Evolutionary conservation across 2,329 filamentous ascomycete genomes (phyloP).

Genomic region (Xylaria sp.): DNA sequence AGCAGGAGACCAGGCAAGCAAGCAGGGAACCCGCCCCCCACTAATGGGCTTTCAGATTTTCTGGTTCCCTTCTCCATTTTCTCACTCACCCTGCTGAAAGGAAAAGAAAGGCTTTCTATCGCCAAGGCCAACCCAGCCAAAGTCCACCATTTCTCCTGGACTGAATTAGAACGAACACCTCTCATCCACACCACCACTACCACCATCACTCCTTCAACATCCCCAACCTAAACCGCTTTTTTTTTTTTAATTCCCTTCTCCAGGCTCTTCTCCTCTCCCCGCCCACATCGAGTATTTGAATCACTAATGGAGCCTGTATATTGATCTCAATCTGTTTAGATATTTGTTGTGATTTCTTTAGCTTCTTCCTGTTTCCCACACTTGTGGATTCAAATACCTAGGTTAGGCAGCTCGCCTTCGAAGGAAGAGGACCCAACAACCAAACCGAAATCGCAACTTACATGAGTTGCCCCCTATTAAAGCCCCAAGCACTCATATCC

Average conservation of each 20-base stretch:
- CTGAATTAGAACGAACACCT: conserved; percentile 33
- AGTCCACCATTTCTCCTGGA: conserved; percentile 29
- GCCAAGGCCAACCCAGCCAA: conserved; percentile 25
- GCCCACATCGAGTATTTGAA: conserved; percentile 43
- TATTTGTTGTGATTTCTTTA: conserved; percentile 45
- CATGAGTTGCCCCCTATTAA: conserved; percentile 21
- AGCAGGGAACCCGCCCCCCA: conserved; percentile 26
- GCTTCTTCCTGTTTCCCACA: conserved; percentile 37
- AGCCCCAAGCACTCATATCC: conserved; percentile 35
- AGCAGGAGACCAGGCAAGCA: conserved; percentile 11
- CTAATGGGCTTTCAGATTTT: conserved; percentile 32
- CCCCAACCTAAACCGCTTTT: conserved; percentile 38
- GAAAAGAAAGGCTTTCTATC: conserved; percentile 3
- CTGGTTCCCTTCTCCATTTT: conserved; percentile 25
- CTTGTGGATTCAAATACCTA: conserved; percentile 33
- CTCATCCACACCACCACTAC: conserved; percentile 36
- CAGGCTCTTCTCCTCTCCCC: conserved; percentile 44
- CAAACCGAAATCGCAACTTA: conserved; percentile 36
- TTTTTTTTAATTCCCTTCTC: conserved; percentile 48
- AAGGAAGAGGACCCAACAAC: conserved; percentile 34
- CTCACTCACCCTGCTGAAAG: conserved; percentile 24
- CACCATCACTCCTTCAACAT: conserved; percentile 39
- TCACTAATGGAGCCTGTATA: conserved; percentile 54
- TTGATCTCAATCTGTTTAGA: conserved; percentile 51
- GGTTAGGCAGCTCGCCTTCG: conserved; percentile 23